Base-by-base conservation (phyloP, 2,329 filamentous ascomycete species). In the Colletotrichum sp. region DNA sequence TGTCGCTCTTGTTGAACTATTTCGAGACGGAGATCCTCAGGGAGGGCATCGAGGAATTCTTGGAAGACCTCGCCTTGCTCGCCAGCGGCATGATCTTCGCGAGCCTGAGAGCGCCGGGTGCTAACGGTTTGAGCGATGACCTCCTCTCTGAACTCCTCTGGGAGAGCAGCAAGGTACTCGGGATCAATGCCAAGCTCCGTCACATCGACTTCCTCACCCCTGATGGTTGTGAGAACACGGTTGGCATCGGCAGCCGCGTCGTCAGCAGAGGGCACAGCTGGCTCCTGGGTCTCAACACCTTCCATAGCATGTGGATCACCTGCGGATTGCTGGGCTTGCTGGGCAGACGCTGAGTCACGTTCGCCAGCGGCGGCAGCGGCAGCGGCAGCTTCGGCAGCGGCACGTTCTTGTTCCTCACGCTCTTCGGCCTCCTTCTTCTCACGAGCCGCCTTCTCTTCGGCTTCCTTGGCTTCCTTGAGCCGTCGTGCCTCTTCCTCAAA, bases 111-210 rank as follows among this genome's bases (percentile, higher is more conserved):
- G 77, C 96, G 93, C 79, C 96, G 92, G 78, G 95, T 93, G 68
- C 94, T 95, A 78, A 98, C 91, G 75, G 98, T 96, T 77, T 96
- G 93, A 83, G 98, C 95, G 78, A 99, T 95, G 65, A 99, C 97
- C 83, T 99, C 97, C 84, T 99, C 96, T 61, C 97, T 92, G 82
- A 99, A 93, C 77, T 99, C 98, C 80, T 99, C 97, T 0, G 97
- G 97, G n/a, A 99, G 87, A n/a, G 96, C 98, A 75, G 97, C 95
- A 8, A 99, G 91, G 84, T 98, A 99, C 72, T 98, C 96, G 18
- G 94, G 92, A 82, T 99, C 97, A 80, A 99, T 99, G 65, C 96
- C 96, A 77, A 99, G 90, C 76, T 95, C 95, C 0, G 97, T 99
- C 65, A 99, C 97, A 83, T 99, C 97, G 69, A 98, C 92, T 80